Evolutionary conservation across 441 rosid species (phyloP).

Genomic region (Hypseocharis bilobata): DNA sequence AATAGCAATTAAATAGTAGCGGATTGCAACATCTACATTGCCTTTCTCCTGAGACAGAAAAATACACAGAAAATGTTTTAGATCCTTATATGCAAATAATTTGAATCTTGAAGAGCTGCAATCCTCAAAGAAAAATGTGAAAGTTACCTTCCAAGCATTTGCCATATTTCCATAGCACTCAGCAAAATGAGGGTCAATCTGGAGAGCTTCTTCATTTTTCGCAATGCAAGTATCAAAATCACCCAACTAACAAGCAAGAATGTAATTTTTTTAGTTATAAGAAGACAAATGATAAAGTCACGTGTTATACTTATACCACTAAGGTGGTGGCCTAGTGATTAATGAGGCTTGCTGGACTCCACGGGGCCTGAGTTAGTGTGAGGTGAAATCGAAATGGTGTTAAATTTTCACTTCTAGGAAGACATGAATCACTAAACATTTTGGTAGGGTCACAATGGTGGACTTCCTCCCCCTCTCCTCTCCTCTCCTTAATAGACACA

Average conservation of each 20-base stretch:
- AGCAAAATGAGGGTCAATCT: conserved; percentile 79
- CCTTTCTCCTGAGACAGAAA: conserved; percentile 69
- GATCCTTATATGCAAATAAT: background rate
- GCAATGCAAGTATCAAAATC: conserved; percentile 93
- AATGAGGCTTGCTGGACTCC: too few relatives aligned
- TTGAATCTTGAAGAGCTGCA: background rate
- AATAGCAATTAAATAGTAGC: conserved; percentile 81
- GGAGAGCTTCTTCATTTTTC: conserved; percentile 92
- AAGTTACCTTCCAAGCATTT: conserved; percentile 88
- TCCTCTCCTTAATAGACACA: background rate
- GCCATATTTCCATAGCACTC: conserved; percentile 99
- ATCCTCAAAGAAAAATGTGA: background rate
- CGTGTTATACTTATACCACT: background rate
- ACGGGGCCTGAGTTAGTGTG: too few relatives aligned
- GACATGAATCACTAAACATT: too few relatives aligned
- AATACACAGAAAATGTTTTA: background rate
- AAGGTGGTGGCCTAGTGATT: too few relatives aligned
- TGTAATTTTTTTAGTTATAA: background rate
- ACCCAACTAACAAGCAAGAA: conserved; percentile 44
- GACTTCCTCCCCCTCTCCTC: background rate
- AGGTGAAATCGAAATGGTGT: too few relatives aligned
- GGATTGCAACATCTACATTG: conserved; percentile 78
- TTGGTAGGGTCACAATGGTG: too few relatives aligned
- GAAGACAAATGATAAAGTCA: background rate
- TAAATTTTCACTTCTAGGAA: too few relatives aligned